These are phyloP conservation scores for Xylariaceae sp. DNA, from an alignment of 2,329 filamentous ascomycete species.

Conservation along the genomic window DNA sequence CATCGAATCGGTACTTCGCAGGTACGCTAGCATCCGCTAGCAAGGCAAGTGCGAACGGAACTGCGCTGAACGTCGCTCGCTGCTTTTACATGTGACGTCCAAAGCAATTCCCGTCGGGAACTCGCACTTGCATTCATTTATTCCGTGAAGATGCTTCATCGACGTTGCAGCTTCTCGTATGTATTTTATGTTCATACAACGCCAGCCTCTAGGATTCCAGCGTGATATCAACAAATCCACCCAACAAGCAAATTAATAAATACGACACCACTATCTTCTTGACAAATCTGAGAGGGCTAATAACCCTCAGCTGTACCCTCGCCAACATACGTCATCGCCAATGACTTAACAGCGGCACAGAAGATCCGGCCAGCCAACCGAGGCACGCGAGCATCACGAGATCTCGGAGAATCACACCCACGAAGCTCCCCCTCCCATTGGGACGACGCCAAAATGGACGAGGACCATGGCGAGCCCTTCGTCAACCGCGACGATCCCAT, in stretches of 20 bases:
- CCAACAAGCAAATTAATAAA: too few species aligned
- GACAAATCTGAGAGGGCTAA: background rate
- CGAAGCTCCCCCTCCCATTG: background rate
- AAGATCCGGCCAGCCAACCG: background rate
- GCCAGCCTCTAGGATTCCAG: background rate
- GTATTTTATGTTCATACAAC: background rate
- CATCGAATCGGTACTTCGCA: too few species aligned
- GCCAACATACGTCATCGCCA: conserved; percentile 20
- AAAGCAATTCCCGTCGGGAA: background rate
- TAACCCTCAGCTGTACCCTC: background rate
- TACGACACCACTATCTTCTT: too few species aligned
- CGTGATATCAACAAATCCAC: too few species aligned
- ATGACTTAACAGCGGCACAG: background rate
- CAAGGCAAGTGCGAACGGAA: too few species aligned
- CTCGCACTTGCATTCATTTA: background rate
- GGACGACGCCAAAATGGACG: conserved; percentile 22
- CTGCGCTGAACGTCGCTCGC: background rate
- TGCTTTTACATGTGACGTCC: background rate
- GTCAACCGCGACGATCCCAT: conserved; percentile 34
- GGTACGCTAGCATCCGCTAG: too few species aligned
- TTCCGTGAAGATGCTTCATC: background rate
- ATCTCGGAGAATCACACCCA: background rate
- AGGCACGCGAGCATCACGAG: background rate
- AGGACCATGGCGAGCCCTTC: conserved; percentile 25
- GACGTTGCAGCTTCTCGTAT: background rate